phyloP scores from a whole-genome alignment of 805 yeast genomes.

The Metschnikowia baotianmanensis region DNA sequence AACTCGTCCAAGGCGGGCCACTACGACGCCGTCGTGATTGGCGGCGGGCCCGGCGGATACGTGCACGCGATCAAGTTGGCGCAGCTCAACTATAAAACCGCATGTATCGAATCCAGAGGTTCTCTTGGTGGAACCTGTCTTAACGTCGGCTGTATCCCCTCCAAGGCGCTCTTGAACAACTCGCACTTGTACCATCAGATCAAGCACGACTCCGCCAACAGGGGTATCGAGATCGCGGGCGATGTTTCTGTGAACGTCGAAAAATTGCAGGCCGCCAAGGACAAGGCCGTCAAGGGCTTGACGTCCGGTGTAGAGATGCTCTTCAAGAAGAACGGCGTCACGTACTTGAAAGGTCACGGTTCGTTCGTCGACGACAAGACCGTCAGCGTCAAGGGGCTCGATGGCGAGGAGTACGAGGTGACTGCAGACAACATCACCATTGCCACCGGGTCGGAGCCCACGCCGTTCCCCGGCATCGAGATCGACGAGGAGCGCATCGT shows the following conservation, averaged over 20 bases:
- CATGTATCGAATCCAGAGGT: constrained; percentile 97
- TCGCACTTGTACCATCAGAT: constrained; percentile 90
- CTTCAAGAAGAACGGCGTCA: constrained; percentile 93
- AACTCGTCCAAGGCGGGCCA: constrained; percentile 47
- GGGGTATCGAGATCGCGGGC: constrained; percentile 85
- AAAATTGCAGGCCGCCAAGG: constrained; percentile 88
- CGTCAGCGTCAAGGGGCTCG: constrained; percentile 79
- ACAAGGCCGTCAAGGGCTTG: constrained; percentile 80
- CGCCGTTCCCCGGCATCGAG: constrained; percentile 97
- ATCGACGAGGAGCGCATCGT: constrained; percentile 97
- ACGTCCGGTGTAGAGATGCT: constrained; percentile 94
- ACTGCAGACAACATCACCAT: constrained; percentile 86
- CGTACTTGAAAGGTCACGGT: constrained; percentile 91
- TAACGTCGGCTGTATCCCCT: constrained; percentile 98
- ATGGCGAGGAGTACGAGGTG: constrained; percentile 73
- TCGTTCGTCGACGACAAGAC: constrained; percentile 79
- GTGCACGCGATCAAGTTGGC: constrained; percentile 99
- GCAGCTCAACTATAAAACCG: constrained; percentile 90
- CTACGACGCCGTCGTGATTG: constrained; percentile 91
- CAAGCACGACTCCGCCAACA: constrained; percentile 72
- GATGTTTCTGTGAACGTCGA: constrained; percentile 74
- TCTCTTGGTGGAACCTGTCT: constrained; percentile 96
- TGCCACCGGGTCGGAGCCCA: constrained; percentile 98
- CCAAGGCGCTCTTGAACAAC: constrained; percentile 92
- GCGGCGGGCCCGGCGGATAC: constrained; percentile 99